Conservation (phyloP, 2,329 filamentous ascomycete genomes). For the Cladosporium halotolerans region DNA sequence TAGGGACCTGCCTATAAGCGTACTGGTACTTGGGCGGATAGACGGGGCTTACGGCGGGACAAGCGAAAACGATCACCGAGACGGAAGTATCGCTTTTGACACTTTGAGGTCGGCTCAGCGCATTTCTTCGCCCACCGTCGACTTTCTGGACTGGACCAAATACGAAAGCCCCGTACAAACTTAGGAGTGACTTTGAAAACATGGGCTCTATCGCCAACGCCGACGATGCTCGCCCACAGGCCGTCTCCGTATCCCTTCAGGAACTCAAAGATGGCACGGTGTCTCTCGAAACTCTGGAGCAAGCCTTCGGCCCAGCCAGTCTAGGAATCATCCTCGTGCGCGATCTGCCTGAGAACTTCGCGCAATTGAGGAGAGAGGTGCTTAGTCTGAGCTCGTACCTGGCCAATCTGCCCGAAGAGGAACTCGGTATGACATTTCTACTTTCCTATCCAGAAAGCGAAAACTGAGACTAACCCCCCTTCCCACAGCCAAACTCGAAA, state of each 20-base stretch:
- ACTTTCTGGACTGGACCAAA: too few species aligned
- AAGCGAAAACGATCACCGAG: too few species aligned
- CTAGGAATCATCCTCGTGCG: slow-evolving; percentile 91
- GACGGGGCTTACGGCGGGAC: too few species aligned
- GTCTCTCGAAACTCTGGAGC: slow-evolving; percentile 60
- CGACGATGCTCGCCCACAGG: slow-evolving; percentile 15
- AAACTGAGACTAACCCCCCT: too few species aligned
- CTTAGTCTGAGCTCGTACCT: slow-evolving; percentile 86
- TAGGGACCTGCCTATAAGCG: too few species aligned
- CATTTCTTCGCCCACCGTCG: too few species aligned
- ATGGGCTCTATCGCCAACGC: slow-evolving; percentile 4
- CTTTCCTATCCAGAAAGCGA: neutral
- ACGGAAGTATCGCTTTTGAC: too few species aligned
- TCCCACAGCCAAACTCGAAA: slow-evolving; percentile 39
- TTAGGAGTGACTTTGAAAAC: too few species aligned
- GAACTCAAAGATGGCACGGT: slow-evolving; percentile 45
- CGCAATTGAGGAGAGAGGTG: slow-evolving; percentile 62
- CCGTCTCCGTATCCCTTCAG: slow-evolving; percentile 44
- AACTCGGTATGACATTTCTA: slow-evolving; percentile 53
- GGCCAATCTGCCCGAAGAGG: slow-evolving; percentile 65
- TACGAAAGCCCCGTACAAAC: too few species aligned
- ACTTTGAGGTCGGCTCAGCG: too few species aligned
- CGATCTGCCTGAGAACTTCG: slow-evolving; percentile 68
- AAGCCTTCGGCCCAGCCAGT: slow-evolving; percentile 84
- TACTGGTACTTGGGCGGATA: too few species aligned